phyloP scores from a whole-genome alignment of 2,329 filamentous ascomycete species.

The Hirsutella thompsonii region DNA sequence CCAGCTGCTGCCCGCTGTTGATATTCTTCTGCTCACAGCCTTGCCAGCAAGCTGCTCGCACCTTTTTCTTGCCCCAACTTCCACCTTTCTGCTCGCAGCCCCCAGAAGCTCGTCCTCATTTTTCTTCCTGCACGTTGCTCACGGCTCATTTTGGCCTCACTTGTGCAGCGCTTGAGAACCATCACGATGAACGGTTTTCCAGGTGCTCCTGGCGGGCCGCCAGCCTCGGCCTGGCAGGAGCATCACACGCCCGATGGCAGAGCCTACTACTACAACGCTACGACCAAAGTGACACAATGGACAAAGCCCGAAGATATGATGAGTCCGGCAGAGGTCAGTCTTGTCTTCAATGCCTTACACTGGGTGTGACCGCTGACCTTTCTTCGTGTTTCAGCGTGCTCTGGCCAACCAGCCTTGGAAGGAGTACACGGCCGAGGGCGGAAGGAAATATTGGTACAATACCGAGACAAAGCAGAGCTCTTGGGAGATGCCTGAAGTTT shows the following conservation, averaged over 20 bases:
- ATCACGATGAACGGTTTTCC: slow-evolving; percentile 46
- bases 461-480: slow-evolving; percentile 82
- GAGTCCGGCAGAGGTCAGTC: slow-evolving; percentile 61
- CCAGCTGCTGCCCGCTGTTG: not conserved
- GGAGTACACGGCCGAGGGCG: slow-evolving; percentile 76
- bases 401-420: slow-evolving; percentile 81
- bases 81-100: too few species aligned
- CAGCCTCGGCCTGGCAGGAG: slow-evolving; percentile 59
- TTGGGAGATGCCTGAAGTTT: slow-evolving; percentile 84
- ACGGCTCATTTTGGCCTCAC: not conserved
- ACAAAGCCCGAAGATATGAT: slow-evolving; percentile 84
- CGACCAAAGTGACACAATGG: slow-evolving; percentile 87
- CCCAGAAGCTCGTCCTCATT: too few species aligned
- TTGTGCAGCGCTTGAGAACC: slow-evolving; percentile 3
- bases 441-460: slow-evolving; percentile 92
- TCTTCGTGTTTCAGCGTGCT: slow-evolving; percentile 45
- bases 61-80: too few species aligned
- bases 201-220: slow-evolving; percentile 32
- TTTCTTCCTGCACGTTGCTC: not conserved
- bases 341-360: not conserved
- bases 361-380: not conserved
- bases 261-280: slow-evolving; percentile 80
- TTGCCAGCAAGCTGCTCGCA: not conserved
- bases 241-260: slow-evolving; percentile 70
- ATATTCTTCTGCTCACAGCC: not conserved